Base-by-base conservation (phyloP, 2,329 filamentous ascomycete species). In the Trichoderma atroviride region DNA sequence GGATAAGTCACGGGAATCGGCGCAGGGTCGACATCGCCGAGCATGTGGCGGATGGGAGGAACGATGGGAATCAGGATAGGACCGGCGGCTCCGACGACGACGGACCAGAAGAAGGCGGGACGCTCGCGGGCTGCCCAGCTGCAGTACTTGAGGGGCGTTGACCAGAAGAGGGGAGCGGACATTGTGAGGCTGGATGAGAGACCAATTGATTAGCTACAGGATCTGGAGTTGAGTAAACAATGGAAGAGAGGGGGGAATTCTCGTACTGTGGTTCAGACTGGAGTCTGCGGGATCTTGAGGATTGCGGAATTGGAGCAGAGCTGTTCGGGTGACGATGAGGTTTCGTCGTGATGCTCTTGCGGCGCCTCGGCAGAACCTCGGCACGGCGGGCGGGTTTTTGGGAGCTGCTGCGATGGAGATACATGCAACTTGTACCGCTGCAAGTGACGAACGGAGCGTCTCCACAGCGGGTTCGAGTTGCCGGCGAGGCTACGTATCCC, bases 1-100 rank as follows among this genome's bases (percentile, higher is more conserved):
- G 96, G 96, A 85, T 98, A 99, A 79, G 94, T 96, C 80, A 94
- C 83, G 37, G 96, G 96, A 73, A 98, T 89, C 69, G 85, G 87
- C 72, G 88, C 83, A 72, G 91, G 87, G 75, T 89, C 87, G 74
- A 89, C 83, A 79, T 97, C 93, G 75, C 94, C 94, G 69, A 97
- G 81, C 72, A 83, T 85, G 72, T 84, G 82, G 79, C 94, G 85
- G 74, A 96, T 84, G 59, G 93, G 91, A 55, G 94, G 94, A 1
- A 93, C 90, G 69, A 87, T 84, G 70, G 91, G 80, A 72, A 97
- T 83, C 69, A 88, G 83, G 69, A 92, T 80, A 43, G 95, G 96
- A 13, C 94, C 94, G 68, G 88, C 76, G 73, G 81, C 83, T 74
- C 92, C 95, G 74, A 98, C 83, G 70, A 92, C 78, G 76, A 93